Evolutionary conservation across 306 rosid genomes (phyloP), one percentile per base, ranked within the genome.

Genomic region (Pyrus communis): DNA sequence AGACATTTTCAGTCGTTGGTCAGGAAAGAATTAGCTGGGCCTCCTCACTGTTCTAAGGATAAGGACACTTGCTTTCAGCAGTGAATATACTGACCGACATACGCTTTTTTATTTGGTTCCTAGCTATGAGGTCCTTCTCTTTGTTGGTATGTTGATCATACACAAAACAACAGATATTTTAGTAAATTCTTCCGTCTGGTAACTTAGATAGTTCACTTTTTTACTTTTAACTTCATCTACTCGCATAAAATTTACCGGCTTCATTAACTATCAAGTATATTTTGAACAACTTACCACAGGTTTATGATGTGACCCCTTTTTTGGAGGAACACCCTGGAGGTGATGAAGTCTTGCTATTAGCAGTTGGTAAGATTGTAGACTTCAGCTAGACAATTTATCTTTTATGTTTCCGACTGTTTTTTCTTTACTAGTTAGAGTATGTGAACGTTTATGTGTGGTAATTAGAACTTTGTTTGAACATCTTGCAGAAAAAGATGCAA

Each of bases 291-390:
- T 31, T 30, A 27, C 63, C 49, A 17, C 87, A 94, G 98, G 97
- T 84, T 25, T 92, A 95, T 70, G 87, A 95, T 89, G 97, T 95
- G 68, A 92, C 99, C 67, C 62, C 88, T n/a, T 91, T 88, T 82
- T 75, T 95, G 87, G 96, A 88, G 62, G 99, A 92, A 54, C 99
- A 95, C 82, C 99, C 98, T 9, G 97, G 97, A 73, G 99, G 99
- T n/a, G 99, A 89, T 54, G 99, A 95, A 84, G 86, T 84, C 83
- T 83, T 92, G 84, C 68, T 90, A 59, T 75, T 86, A 72, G 83
- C 93, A 57, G 81, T 89, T 2, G 99, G 98, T 96, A 90, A 77
- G 81, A 62, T 42, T 57, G 19, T 30, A n/a, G 11, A 28, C 11
- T 63, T 46, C 27, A 18, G n/a, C 49, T 1, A 42, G 4, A 31